Evolutionary conservation across 176 grass and related monocot genomes (phyloP).

Genomic region (Eragrostis curvula): DNA sequence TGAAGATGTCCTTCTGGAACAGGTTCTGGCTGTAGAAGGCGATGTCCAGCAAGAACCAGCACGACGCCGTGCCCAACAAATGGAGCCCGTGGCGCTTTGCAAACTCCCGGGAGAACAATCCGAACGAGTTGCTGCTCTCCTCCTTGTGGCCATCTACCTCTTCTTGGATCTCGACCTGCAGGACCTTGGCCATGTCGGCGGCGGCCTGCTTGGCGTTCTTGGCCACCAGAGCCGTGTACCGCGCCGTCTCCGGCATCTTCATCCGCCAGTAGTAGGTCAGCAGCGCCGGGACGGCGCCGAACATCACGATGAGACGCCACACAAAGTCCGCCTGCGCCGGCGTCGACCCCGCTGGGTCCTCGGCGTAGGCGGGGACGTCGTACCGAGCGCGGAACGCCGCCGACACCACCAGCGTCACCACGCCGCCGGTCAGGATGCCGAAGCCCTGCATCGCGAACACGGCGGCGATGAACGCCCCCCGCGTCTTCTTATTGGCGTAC

Average conservation of each 20-base stretch:
- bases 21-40: constrained; percentile 92
- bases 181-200: constrained; percentile 68
- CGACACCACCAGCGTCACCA: constrained; percentile 50
- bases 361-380: no score
- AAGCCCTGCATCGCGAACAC: constrained; percentile 79
- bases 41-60: constrained; percentile 78
- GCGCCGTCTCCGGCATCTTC: constrained; percentile 82
- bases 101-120: constrained; percentile 59
- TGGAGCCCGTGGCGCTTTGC: constrained; percentile 55
- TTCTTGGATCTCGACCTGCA: constrained; percentile 67
- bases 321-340: constrained; percentile 68
- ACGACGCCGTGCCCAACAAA: constrained; percentile 46
- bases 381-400: constrained; percentile 44
- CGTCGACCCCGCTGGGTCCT: no score
- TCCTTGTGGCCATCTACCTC: no score
- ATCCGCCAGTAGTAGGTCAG: constrained; percentile 80
- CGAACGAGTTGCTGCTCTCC: constrained; percentile 15
- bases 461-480: constrained; percentile 66
- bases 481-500: constrained; percentile 63
- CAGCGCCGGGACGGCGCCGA: constrained; percentile 68
- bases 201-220: constrained; percentile 71
- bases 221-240: constrained; percentile 82
- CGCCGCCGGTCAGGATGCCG: constrained; percentile 61
- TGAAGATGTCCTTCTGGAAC: constrained; percentile 86
- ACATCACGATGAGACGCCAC: constrained; percentile 81